Conservation (phyloP, 2,329 filamentous ascomycete genomes). For the Trichoderma endophyticum region DNA sequence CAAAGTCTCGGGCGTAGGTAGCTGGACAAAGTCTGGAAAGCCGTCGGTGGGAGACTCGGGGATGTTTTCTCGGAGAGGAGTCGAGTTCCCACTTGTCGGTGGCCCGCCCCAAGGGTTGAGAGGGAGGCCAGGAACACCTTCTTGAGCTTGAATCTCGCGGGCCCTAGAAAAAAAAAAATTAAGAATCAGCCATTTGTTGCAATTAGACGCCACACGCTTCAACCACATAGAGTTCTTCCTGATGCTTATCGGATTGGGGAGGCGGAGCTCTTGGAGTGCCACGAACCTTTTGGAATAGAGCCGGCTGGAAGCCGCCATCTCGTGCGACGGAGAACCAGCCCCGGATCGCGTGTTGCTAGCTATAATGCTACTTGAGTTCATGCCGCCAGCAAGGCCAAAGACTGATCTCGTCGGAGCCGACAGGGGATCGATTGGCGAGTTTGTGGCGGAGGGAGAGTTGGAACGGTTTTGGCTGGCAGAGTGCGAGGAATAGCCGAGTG, state of each 20-base stretch:
- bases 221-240: not conserved
- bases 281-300: conserved; percentile 90
- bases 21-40: conserved; percentile 82
- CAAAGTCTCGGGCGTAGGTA: conserved; percentile 62
- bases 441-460: conserved; percentile 74
- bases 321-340: conserved; percentile 94
- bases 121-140: conserved; percentile 70
- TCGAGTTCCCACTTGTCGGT: conserved; percentile 93
- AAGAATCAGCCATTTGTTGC: not conserved
- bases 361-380: conserved; percentile 60
- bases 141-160: conserved; percentile 94
- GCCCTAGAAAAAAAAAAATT: conserved; percentile 55
- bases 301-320: conserved; percentile 67
- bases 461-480: conserved; percentile 65
- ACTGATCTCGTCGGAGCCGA: conserved; percentile 65
- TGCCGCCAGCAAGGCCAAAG: conserved; percentile 64
- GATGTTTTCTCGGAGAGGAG: conserved; percentile 93
- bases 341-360: conserved; percentile 67
- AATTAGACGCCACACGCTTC: not conserved
- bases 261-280: conserved; percentile 20
- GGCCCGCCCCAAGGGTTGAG: conserved; percentile 87
- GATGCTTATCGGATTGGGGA: not conserved
- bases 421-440: conserved; percentile 74
- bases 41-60: conserved; percentile 95
- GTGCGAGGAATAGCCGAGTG: conserved; percentile 75